Conservation (phyloP, 2,329 filamentous ascomycete species). For the Torrubiella hemipterigena region DNA sequence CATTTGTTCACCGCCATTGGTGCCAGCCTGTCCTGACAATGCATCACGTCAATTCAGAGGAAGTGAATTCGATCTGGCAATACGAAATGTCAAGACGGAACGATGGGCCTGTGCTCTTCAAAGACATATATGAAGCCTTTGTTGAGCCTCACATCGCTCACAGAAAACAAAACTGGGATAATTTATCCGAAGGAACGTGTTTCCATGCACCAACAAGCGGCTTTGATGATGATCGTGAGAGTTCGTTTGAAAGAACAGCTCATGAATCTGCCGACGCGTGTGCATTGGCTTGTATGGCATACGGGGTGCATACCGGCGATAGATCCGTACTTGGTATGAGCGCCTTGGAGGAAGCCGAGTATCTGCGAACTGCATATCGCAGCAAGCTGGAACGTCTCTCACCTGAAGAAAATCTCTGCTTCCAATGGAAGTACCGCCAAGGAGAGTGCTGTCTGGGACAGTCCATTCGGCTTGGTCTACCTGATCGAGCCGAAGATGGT, state of each 20-base stretch:
- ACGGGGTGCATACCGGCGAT: no score
- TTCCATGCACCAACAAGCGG: conserved; percentile 17
- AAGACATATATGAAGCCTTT: conserved; percentile 36
- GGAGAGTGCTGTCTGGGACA: conserved; percentile 29
- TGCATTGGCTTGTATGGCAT: conserved; percentile 32
- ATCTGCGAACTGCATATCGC: conserved; percentile 16
- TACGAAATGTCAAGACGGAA: conserved; percentile 24
- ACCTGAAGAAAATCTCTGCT: conserved; percentile 25
- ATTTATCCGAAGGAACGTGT: conserved; percentile 31
- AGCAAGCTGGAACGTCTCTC: conserved; percentile 6
- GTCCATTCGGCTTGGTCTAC: conserved; percentile 31
- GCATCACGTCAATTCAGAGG: conserved; percentile 41
- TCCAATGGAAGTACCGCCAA: conserved; percentile 33
- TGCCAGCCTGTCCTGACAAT: conserved; percentile 46
- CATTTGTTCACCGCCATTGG: conserved; percentile 37
- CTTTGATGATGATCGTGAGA: conserved; percentile 27
- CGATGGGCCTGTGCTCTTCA: conserved; percentile 31
- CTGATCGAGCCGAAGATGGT: conserved; percentile 19
- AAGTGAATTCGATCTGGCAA: conserved; percentile 39
- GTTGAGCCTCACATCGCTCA: conserved; percentile 30
- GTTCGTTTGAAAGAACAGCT: conserved; percentile 28
- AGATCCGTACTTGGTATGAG: no score
- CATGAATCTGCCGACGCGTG: conserved; percentile 34
- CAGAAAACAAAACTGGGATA: conserved; percentile 38
- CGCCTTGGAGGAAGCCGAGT: conserved; percentile 14